Base-by-base conservation (phyloP, 2,329 filamentous ascomycete genomes). In the Verticillium longisporum region DNA sequence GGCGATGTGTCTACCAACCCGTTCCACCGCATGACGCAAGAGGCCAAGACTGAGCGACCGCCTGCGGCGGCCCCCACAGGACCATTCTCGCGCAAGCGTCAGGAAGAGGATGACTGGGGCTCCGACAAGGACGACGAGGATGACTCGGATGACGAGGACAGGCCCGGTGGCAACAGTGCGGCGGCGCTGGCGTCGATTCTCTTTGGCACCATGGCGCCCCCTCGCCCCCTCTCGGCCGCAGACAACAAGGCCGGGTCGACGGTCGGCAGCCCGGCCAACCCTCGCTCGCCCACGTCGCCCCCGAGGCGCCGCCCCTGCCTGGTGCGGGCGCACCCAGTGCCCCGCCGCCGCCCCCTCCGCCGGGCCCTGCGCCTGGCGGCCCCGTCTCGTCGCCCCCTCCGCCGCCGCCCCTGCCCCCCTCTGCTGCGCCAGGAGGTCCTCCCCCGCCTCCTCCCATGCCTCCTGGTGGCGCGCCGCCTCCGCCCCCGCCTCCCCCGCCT, bases 191-290 rank as follows among this genome's bases (percentile, higher is more conserved):
- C 95, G 15, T 96, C 91, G 6, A 95, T 97, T 63, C 83, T 99
- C 21, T 99, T 99, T 72, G 94, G 95, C 62, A 97, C 93, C 58
- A 98, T 99, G 93, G 94, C 86, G 10, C 94, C 95, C 45, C 94
- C 95, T 14, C 87, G 94, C 58, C 93, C 94, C 34, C 77, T 97
- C 55, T 96, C 91, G 21, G 89, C 92, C 6, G 87, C 91, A 73
- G 92, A 90, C 60, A 87, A 90, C 66, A 90, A 90, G 68, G 79
- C 79, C 9, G 71, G 78, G 18, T 76, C 74, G 6, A 74, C 73
- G 10, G 69, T 73, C 1, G 65, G 70, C 11, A 77, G 76, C 61
- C 74, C 79, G 45, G 69, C 72, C 7, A 76, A 76, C 32, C 80
- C 71, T 18, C 72, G 73, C n/a, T 68, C 74, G 14, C 70, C 71